Conservation (phyloP, 192 early-diverging fungal genomes). For the Backusella psychrophila region DNA sequence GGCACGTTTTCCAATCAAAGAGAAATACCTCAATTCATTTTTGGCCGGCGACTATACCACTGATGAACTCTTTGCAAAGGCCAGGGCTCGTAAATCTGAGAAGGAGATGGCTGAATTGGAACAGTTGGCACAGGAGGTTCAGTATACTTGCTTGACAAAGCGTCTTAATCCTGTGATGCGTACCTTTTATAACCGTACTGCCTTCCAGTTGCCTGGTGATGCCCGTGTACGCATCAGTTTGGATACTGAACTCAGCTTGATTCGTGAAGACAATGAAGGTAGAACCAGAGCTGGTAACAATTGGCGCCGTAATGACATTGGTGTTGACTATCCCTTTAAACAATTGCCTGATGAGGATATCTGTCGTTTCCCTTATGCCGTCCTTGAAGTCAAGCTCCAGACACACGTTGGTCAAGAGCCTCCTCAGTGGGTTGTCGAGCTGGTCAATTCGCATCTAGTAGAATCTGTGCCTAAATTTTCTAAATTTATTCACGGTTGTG, state of each 20-base stretch:
- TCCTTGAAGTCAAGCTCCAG: constrained; percentile 97
- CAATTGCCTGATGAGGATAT: constrained; percentile 85
- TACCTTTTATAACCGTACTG: constrained; percentile 97
- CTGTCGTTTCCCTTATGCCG: constrained; percentile 92
- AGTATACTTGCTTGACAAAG: constrained; percentile 67
- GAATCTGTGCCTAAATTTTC: constrained; percentile 96
- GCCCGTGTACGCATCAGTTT: constrained; percentile 95
- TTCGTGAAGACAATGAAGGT: constrained; percentile 91
- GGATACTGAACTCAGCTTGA: constrained; percentile 96
- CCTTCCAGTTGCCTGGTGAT: constrained; percentile 98
- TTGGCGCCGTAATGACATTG: constrained; percentile 95
- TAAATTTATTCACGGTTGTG: constrained; percentile 95
- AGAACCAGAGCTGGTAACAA: constrained; percentile 74
- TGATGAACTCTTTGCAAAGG: constrained; percentile 77
- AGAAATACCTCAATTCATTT: constrained; percentile 92
- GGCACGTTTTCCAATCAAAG: constrained; percentile 94
- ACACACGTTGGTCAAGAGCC: constrained; percentile 88
- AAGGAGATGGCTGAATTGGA: constrained; percentile 79
- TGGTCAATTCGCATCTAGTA: constrained; percentile 87
- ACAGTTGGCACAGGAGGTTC: constrained; percentile 74
- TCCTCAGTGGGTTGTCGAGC: constrained; percentile 91
- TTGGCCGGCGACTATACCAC: constrained; percentile 76
- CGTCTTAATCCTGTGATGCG: constrained; percentile 82
- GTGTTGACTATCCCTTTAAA: constrained; percentile 87
- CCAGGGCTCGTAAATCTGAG: constrained; percentile 77